Conservation (phyloP, 2,329 filamentous ascomycete genomes). For the Kalaharituber pfeilii region DNA sequence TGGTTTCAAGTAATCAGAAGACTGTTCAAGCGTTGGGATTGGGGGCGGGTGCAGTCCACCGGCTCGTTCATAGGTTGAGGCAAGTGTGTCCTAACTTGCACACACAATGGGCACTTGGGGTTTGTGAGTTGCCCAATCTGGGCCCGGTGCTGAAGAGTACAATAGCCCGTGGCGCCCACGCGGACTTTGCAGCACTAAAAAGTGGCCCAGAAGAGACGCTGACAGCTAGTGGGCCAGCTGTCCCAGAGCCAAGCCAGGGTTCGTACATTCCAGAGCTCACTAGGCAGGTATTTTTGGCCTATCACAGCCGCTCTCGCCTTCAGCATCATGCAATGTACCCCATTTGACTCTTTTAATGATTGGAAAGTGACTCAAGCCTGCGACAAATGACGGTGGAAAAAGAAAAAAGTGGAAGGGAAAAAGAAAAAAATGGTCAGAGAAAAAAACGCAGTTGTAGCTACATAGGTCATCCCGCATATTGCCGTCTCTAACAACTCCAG, state of each 20-base stretch:
- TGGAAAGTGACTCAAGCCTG: too few relatives aligned
- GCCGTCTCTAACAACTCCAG: too few relatives aligned
- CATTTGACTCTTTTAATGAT: too few relatives aligned
- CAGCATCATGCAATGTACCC: background rate
- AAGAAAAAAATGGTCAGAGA: too few relatives aligned
- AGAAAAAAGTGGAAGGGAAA: background rate
- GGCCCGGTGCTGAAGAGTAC: background rate
- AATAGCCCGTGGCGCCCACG: background rate
- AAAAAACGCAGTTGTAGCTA: background rate
- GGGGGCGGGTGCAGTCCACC: background rate
- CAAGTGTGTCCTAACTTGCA: slow-evolving; percentile 1
- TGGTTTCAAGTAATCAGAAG: background rate
- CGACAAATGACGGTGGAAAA: background rate
- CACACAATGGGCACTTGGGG: background rate
- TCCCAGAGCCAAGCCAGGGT: too few relatives aligned
- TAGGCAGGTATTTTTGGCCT: background rate
- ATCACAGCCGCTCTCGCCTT: background rate
- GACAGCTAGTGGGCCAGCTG: background rate
- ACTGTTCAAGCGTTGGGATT: too few relatives aligned
- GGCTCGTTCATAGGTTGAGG: background rate
- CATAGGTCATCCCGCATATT: background rate
- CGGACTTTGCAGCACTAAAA: background rate
- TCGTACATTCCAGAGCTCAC: background rate
- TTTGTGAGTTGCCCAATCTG: background rate
- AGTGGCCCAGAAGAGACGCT: background rate